phyloP scores from a whole-genome alignment of 2,329 filamentous ascomycete species.

The Pyrenophora graminea region DNA sequence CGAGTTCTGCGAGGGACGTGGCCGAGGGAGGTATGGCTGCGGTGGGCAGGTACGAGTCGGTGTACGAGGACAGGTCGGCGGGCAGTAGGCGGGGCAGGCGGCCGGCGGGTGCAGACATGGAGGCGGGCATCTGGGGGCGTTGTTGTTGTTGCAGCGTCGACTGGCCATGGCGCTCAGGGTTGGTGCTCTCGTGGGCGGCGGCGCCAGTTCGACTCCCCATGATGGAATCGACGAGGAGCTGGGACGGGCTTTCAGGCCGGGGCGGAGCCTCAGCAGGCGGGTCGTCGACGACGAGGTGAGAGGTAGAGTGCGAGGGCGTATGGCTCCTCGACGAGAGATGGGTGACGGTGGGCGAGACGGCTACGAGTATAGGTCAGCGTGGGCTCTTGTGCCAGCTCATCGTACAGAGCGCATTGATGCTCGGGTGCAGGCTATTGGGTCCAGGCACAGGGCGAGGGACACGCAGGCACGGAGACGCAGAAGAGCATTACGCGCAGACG shows the following conservation, averaged over 20 bases:
- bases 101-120: conserved; percentile 52
- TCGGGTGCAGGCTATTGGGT: conserved; percentile 7
- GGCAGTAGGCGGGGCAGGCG: conserved; percentile 61
- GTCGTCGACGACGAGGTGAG: conserved; percentile 55
- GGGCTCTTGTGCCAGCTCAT: conserved; percentile 47
- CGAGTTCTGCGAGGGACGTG: conserved; percentile 75
- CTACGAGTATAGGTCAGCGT: conserved; percentile 46
- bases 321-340: conserved; percentile 59
- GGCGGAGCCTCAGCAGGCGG: conserved; percentile 56
- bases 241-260: conserved; percentile 59
- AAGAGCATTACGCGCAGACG: background rate
- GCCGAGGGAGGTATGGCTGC: conserved; percentile 62
- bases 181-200: conserved; percentile 22
- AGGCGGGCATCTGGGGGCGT: conserved; percentile 46
- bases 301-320: conserved; percentile 57
- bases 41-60: conserved; percentile 62
- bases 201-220: conserved; percentile 47
- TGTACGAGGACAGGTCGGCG: conserved; percentile 68
- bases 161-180: conserved; percentile 12
- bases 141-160: conserved; percentile 10
- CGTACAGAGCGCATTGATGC: conserved; percentile 45
- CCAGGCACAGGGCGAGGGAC: conserved; percentile 6
- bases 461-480: conserved; percentile 7
- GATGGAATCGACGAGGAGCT: conserved; percentile 22
- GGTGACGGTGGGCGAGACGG: conserved; percentile 57